Conservation (phyloP, 2,329 filamentous ascomycete genomes). For the Fusarium sarcochroum region DNA sequence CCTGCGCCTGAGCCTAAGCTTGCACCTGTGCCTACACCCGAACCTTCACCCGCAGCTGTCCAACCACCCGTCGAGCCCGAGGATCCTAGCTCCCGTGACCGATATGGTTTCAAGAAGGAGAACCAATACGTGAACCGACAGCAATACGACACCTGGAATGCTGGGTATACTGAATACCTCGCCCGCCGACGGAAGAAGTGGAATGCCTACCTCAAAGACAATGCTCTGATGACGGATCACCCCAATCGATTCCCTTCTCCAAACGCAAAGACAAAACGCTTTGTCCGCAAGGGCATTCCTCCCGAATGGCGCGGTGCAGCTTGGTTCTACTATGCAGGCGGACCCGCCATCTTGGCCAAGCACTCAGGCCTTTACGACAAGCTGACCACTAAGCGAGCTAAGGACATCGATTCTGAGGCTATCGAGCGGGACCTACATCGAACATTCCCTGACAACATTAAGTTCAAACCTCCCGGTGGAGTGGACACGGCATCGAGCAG, state of each 20-base stretch:
- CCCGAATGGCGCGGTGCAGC: conserved; percentile 95
- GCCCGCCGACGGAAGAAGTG: conserved; percentile 85
- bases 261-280: conserved; percentile 87
- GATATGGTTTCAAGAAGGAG: conserved; percentile 93
- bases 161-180: conserved; percentile 80
- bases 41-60: conserved; percentile 46
- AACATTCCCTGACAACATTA: conserved; percentile 94
- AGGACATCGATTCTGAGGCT: conserved; percentile 83
- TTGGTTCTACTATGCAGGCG: conserved; percentile 97
- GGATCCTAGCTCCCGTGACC: conserved; percentile 73
- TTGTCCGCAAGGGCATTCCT: conserved; percentile 92
- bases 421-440: conserved; percentile 95
- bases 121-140: conserved; percentile 82
- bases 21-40: conserved; percentile 24
- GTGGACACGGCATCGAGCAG: conserved; percentile 52
- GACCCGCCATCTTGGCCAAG: conserved; percentile 82
- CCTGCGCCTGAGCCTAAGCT: conserved; percentile 47
- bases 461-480: conserved; percentile 78
- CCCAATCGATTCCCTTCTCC: conserved; percentile 85
- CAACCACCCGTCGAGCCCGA: conserved; percentile 57
- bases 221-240: conserved; percentile 77
- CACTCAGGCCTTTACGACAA: conserved; percentile 83
- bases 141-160: conserved; percentile 87
- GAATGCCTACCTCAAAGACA: conserved; percentile 82
- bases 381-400: conserved; percentile 74